Conservation (phyloP, 176 grass and related monocot species). For the Eremochloa ophiuroides region DNA sequence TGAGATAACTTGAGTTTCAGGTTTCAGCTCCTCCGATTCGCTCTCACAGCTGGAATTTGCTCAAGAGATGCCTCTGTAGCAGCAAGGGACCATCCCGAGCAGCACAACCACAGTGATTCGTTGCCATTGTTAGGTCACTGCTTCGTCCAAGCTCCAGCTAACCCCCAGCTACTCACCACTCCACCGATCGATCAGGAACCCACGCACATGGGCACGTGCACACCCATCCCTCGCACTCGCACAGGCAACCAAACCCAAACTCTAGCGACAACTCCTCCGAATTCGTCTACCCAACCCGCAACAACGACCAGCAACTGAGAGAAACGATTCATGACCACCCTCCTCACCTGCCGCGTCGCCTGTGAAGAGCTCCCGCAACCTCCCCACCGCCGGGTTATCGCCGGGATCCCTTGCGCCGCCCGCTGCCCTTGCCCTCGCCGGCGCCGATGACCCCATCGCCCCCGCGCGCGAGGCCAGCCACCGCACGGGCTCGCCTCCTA, state of each 20-base stretch:
- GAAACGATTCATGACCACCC: not conserved
- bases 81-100: not conserved
- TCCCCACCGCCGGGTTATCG: conserved; percentile 33
- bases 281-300: conserved; percentile 7
- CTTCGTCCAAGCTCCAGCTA: not conserved
- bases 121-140: not conserved
- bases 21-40: not conserved
- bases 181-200: conserved; percentile 17
- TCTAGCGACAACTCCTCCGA: not conserved
- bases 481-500: not conserved
- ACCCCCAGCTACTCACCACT: conserved; percentile 2
- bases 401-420: not conserved
- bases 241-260: not conserved
- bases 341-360: conserved; percentile 31
- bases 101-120: not conserved
- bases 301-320: not conserved
- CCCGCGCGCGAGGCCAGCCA: conserved; percentile 8
- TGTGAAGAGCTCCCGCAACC: conserved; percentile 44
- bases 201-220: not conserved
- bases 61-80: not conserved
- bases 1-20: not conserved
- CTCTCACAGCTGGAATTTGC: not conserved
- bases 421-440: not conserved
- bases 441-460: conserved; percentile 28
- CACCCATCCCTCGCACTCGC: not conserved